phyloP scores from a whole-genome alignment of 2,329 filamentous ascomycete genomes.

The Thelonectria rubi region DNA sequence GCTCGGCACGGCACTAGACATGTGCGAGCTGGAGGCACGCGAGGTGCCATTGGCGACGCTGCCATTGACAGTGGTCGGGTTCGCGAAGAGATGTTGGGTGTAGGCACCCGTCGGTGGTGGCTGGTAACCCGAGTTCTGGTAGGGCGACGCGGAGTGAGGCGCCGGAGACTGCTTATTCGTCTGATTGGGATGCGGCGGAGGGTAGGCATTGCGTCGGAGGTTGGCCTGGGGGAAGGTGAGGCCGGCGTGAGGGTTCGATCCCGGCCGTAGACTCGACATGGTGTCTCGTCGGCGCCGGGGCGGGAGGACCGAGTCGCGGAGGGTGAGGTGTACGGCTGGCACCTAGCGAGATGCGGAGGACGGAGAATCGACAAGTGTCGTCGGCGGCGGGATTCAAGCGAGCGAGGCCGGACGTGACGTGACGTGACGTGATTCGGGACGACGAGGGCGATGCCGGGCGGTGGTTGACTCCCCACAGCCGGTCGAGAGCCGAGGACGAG shows the following conservation, averaged over 20 bases:
- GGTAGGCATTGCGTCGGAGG: constrained; percentile 58
- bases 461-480: constrained; percentile 24
- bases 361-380: constrained; percentile 25
- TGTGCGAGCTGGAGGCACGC: constrained; percentile 54
- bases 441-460: constrained; percentile 21
- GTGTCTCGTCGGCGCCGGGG: constrained; percentile 40
- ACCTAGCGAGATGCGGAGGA: constrained; percentile 23
- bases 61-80: constrained; percentile 56
- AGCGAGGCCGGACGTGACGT: constrained; percentile 32
- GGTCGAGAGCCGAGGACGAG: constrained; percentile 18
- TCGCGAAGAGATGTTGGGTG: constrained; percentile 63
- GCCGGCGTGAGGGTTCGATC: constrained; percentile 62
- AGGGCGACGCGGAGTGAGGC: constrained; percentile 63
- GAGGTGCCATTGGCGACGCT: constrained; percentile 60
- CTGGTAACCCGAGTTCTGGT: constrained; percentile 63
- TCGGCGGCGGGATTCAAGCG: constrained; percentile 26
- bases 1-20: constrained; percentile 60
- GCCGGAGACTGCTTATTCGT: constrained; percentile 65
- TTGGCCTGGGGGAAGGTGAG: constrained; percentile 62
- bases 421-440: constrained; percentile 19
- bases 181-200: constrained; percentile 59
- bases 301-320: constrained; percentile 33
- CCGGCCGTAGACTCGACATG: constrained; percentile 62
- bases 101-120: constrained; percentile 60
- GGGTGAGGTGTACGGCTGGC: constrained; percentile 22